Conservation (phyloP, 768 basidiomycete species). For the Fistulinella prunicolor region DNA sequence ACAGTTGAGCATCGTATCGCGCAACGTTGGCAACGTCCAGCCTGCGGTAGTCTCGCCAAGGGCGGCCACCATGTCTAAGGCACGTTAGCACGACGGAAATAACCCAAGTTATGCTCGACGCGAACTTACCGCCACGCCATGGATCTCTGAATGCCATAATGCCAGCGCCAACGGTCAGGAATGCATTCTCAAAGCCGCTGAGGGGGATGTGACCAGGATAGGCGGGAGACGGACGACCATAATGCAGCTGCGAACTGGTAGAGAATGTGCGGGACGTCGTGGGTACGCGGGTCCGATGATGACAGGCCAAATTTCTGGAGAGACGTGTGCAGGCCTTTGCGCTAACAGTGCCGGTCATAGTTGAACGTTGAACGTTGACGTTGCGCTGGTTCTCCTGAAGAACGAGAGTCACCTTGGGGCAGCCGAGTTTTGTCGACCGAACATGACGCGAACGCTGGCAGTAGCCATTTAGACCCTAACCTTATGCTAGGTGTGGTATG, state of each 20-base stretch:
- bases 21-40: constrained; percentile 67
- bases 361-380: too few species aligned
- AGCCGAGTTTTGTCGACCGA: too few species aligned
- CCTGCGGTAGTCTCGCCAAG: constrained; percentile 92
- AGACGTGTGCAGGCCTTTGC: background rate
- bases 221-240: constrained; percentile 46
- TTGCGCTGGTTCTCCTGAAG: too few species aligned
- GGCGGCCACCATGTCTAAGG: constrained; percentile 91
- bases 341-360: too few species aligned
- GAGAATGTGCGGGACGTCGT: constrained; percentile 14
- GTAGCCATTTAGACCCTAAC: too few species aligned
- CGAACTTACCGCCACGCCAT: constrained; percentile 72
- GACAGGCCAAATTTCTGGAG: background rate
- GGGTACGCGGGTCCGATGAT: background rate
- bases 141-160: constrained; percentile 80
- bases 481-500: too few species aligned
- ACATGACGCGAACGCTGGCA: too few species aligned
- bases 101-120: background rate
- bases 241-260: constrained; percentile 5
- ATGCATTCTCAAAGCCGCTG: constrained; percentile 75
- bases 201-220: constrained; percentile 84
- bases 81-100: background rate
- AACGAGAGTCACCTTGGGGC: too few species aligned
- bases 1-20: constrained; percentile 73
- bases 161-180: constrained; percentile 85